Percentiles rank a stretch among this genome's conserved stretches.
Evolutionary conservation across 108 stramenopile genomes (phyloP).

Genomic region (Cyclostephanos tholiformis): DNA sequence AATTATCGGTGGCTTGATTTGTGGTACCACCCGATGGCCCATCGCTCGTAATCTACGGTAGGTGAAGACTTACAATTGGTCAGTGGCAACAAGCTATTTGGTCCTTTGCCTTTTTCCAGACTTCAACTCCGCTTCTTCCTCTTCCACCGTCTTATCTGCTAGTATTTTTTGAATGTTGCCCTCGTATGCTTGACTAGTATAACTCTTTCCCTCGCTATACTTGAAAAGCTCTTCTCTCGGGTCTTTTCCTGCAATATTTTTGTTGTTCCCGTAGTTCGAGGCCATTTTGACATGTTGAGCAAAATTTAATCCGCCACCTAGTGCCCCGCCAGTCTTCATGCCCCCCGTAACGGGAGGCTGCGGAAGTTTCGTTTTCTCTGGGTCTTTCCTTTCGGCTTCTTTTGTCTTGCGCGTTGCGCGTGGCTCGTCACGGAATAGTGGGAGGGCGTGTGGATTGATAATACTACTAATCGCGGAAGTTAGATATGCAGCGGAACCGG

Average conservation of each 20-base stretch:
- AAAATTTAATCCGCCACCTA: slow-evolving; percentile 56
- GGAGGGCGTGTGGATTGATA: slow-evolving; percentile 70
- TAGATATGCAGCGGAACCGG: slow-evolving; percentile 61
- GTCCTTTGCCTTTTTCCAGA: slow-evolving; percentile 31
- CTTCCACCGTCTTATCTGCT: slow-evolving; percentile 80
- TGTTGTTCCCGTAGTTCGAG: slow-evolving; percentile 53
- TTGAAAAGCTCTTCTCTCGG: slow-evolving; percentile 81
- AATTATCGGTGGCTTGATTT: no score
- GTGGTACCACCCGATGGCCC: no score
- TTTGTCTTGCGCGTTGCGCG: slow-evolving; percentile 58
- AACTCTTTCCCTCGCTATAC: slow-evolving; percentile 75
- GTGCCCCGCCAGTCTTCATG: slow-evolving; percentile 62
- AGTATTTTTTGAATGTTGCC: slow-evolving; percentile 69
- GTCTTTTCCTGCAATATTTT: slow-evolving; percentile 81
- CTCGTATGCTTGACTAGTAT: slow-evolving; percentile 52
- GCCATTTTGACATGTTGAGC: slow-evolving; percentile 66
- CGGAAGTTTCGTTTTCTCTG: slow-evolving; percentile 63
- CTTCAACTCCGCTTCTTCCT: slow-evolving; percentile 75
- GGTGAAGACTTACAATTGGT: no score
- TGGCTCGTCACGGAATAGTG: slow-evolving; percentile 67
- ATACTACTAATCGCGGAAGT: slow-evolving; percentile 52
- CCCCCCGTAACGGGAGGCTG: slow-evolving; percentile 78
- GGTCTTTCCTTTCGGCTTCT: slow-evolving; percentile 61
- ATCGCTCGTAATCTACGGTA: no score
- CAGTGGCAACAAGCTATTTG: background rate